These are phyloP conservation scores for Saitozyma sp. DNA, from an alignment of 768 basidiomycete genomes.

Conservation along the genomic window DNA sequence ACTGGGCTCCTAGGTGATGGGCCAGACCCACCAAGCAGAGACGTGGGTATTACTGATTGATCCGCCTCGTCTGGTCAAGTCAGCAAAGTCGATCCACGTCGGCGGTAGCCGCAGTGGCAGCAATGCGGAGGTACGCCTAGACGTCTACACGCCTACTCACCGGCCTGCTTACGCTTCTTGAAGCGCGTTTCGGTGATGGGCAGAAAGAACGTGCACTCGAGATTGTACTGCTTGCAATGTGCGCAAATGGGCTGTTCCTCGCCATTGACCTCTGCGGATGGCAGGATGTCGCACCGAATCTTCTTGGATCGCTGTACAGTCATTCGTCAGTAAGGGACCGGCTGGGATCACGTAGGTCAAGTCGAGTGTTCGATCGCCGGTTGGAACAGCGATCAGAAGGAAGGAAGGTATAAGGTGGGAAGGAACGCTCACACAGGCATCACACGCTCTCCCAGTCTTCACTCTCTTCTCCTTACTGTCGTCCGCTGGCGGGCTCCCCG, in stretches of 20 bases:
- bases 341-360: neutral
- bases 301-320: conserved; percentile 45
- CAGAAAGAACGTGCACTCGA: conserved; percentile 95
- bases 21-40: neutral
- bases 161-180: conserved; percentile 84
- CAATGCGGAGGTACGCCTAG: neutral
- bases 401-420: neutral
- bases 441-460: conserved; percentile 51
- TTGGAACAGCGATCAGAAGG: no score
- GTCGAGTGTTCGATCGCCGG: neutral
- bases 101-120: neutral
- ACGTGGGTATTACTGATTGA: neutral
- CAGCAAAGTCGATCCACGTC: neutral
- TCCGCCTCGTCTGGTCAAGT: neutral
- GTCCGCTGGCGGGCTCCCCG: neutral
- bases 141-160: conserved; percentile 55
- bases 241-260: conserved; percentile 70
- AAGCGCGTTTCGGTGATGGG: conserved; percentile 98
- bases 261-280: conserved; percentile 61
- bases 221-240: conserved; percentile 90
- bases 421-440: conserved; percentile 45
- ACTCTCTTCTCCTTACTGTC: conserved; percentile 48
- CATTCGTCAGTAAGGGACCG: conserved; percentile 1
- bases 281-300: conserved; percentile 73
- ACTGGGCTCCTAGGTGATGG: no score